Evolutionary conservation across 352 stramenopile genomes (phyloP), one percentile per base, ranked within the genome.

Genomic region (Phytophthora crassamura): DNA sequence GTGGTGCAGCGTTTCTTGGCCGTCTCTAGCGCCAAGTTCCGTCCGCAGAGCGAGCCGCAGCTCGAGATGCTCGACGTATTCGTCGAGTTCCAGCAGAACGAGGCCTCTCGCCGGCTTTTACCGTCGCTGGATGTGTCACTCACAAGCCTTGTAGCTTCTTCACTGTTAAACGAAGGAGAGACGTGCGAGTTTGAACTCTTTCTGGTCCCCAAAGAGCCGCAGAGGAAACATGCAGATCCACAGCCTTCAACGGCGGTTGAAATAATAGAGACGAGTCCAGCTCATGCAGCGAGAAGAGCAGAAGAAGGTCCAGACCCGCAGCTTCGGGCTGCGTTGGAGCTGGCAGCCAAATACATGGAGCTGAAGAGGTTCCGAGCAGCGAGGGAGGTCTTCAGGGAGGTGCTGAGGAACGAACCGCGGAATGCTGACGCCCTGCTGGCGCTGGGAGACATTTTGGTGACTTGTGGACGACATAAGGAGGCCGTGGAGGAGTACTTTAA

Each of bases 371-470:
- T 82, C 39, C 70, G 78, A 36, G 64, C 71, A 15, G 83, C 83
- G 0, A 62, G 71, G 6, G 79, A 88, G 25, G 53, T 84, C 36
- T 88, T 82, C 55, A 73, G 67, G 30, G 66, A 70, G 9, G 61
- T 91, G 41, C 57, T 89, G 7, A 42, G 60, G 3, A 28, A 57
- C 16, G 79, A 88, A 9, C 67, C 75, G 1, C 22, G 22, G 7
- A 78, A 92, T 47, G 36, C 62, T 0, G 75, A 89, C 28, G 83
- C 75, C 16, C 63, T 89, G 40, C 36, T 92, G 12, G 74, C 72
- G 7, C 56, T 91, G 35, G 82, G 80, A 11, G 66, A 87, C 18
- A 85, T 91, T 43, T 69, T 84, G 11, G 50, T 76, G 14, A 67
- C 69, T 12, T 88, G 79, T 56, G 73, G 64, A 2, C 72, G 71